Evolutionary conservation across 2,329 filamentous ascomycete genomes (phyloP).

Genomic region (Incumbomyces delicatus): DNA sequence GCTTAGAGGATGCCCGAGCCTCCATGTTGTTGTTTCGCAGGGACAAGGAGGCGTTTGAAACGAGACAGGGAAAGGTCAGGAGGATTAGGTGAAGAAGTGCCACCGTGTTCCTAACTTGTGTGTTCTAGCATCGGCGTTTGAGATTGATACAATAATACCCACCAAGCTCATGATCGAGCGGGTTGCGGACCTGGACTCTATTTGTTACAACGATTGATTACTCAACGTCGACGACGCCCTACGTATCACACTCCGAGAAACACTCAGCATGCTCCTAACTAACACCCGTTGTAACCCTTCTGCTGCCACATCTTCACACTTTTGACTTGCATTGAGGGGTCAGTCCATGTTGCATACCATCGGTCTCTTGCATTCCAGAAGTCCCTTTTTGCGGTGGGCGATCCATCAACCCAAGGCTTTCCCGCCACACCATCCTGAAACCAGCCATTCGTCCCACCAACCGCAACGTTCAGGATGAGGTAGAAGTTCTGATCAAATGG

Average conservation of each 20-base stretch:
- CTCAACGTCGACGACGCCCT: too few species aligned
- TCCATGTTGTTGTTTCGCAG: slow-evolving; percentile 81
- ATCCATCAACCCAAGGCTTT: slow-evolving; percentile 72
- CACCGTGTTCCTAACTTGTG: too few species aligned
- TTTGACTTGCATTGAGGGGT: slow-evolving; percentile 53
- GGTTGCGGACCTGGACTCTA: too few species aligned
- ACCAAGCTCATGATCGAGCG: too few species aligned
- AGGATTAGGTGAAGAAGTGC: too few species aligned
- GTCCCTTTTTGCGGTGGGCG: slow-evolving; percentile 57
- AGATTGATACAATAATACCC: too few species aligned
- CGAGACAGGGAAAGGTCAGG: slow-evolving; percentile 20
- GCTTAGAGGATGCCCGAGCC: slow-evolving; percentile 69
- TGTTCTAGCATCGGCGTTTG: too few species aligned
- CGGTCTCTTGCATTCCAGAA: slow-evolving; percentile 61
- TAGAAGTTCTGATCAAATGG: slow-evolving; percentile 72
- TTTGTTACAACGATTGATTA: too few species aligned
- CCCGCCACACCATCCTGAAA: slow-evolving; percentile 61
- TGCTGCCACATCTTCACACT: slow-evolving; percentile 64
- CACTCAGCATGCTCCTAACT: not conserved
- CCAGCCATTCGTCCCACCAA: slow-evolving; percentile 74
- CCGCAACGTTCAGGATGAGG: slow-evolving; percentile 64
- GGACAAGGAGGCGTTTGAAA: slow-evolving; percentile 76
- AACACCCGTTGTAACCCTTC: slow-evolving; percentile 20
- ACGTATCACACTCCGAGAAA: not conserved
- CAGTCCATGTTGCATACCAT: slow-evolving; percentile 65